Percentiles rank a stretch among this genome's conserved stretches.
Conservation (phyloP, 106 monocot genomes). For the Apostasia shenzhenica region DNA sequence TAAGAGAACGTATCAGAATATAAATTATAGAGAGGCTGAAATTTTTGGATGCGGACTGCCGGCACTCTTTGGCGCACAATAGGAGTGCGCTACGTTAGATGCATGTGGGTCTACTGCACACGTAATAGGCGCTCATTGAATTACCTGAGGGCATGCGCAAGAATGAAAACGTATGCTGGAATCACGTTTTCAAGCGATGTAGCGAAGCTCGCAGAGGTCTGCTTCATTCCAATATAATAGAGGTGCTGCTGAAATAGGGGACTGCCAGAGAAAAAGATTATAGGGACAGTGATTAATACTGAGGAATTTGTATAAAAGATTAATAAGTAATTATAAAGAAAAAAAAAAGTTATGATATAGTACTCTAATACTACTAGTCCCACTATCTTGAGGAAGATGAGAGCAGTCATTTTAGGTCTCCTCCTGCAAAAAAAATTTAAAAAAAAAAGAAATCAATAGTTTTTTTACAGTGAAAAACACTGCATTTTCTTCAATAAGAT, state of each 20-base stretch:
- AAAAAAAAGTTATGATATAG: not conserved
- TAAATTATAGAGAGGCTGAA: no score
- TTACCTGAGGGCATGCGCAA: constrained; percentile 11
- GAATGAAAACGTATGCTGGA: constrained; percentile 9
- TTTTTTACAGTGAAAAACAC: no score
- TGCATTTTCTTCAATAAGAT: no score
- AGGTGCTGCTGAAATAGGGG: constrained; percentile 17
- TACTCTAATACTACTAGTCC: constrained; percentile 10
- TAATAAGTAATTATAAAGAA: not conserved
- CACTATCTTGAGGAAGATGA: constrained; percentile 12
- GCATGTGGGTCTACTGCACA: no score
- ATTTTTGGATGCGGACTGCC: no score
- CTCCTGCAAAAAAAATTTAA: not conserved
- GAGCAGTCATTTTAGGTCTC: not conserved
- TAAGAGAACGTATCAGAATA: no score
- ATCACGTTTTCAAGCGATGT: constrained; percentile 5
- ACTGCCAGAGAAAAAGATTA: not conserved
- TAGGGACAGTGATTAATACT: not conserved
- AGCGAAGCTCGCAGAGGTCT: constrained; percentile 13
- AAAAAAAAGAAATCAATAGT: no score
- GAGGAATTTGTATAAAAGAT: not conserved
- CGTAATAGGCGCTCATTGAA: not conserved
- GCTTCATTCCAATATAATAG: constrained; percentile 9
- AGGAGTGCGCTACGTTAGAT: no score
- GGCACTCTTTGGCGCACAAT: no score